Evolutionary conservation across 202 grass and related monocot genomes (phyloP).

Genomic region (Dendrocalamus latiflorus): DNA sequence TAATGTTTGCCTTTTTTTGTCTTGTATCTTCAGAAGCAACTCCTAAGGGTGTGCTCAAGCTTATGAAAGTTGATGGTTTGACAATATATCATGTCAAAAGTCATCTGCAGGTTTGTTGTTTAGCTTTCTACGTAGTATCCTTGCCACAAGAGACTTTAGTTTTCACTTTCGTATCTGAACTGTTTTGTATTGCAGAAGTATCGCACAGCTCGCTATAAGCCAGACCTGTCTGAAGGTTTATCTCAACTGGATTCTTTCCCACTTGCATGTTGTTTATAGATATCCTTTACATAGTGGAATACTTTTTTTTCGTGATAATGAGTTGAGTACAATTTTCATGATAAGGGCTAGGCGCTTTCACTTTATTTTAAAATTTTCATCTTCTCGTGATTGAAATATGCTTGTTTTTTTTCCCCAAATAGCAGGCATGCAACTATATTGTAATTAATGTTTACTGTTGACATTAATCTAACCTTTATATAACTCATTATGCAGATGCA

Average conservation of each 20-base stretch:
- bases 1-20: conserved; percentile 19
- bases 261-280: background rate
- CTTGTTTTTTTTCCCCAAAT: conserved; percentile 14
- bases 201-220: conserved; percentile 71
- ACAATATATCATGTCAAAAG: conserved; percentile 99
- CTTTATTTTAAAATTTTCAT: conserved; percentile 9
- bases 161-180: conserved; percentile 20
- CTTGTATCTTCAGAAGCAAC: conserved; percentile 65
- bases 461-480: conserved; percentile 18
- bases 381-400: background rate
- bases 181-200: conserved; percentile 68
- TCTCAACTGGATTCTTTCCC: background rate
- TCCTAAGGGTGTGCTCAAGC: conserved; percentile 87
- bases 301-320: background rate
- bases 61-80: conserved; percentile 90
- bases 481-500: conserved; percentile 48
- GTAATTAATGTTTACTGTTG: conserved; percentile 5
- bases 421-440: conserved; percentile 9
- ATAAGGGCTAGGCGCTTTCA: background rate
- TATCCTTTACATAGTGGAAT: conserved; percentile 6
- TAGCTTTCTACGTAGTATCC: conserved; percentile 24
- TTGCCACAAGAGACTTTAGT: background rate
- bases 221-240: conserved; percentile 73
- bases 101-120: conserved; percentile 69
- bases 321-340: conserved; percentile 4